phyloP scores from a whole-genome alignment of 495 filamentous ascomycete genomes.

The Xylaria intraflava region DNA sequence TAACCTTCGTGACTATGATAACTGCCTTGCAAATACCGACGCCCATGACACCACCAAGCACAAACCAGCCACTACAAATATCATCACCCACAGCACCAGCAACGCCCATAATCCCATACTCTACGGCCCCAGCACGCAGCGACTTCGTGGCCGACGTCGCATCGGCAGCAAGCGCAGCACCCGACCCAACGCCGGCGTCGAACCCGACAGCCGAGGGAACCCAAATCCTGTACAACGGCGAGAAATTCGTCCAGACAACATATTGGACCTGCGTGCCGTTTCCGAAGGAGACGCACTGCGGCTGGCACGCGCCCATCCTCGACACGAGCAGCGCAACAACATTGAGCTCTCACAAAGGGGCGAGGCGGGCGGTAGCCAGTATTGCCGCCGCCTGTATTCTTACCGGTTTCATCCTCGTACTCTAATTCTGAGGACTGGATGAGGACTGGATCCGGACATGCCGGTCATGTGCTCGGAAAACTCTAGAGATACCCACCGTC shows the following conservation, averaged over 20 bases:
- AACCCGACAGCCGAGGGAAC: neutral
- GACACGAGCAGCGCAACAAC: constrained; percentile 17
- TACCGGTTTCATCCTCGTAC: neutral
- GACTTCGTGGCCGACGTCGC: neutral
- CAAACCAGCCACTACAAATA: neutral
- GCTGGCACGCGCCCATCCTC: constrained; percentile 39
- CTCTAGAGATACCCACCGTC: no score
- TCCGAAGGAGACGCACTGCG: constrained; percentile 31
- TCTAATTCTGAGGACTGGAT: neutral
- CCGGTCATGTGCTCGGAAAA: neutral
- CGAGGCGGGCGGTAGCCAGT: neutral
- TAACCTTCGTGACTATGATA: constrained; percentile 1
- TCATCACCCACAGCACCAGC: neutral
- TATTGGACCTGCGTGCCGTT: constrained; percentile 37
- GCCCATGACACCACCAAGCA: neutral
- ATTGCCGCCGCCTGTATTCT: neutral
- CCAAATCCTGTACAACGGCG: neutral
- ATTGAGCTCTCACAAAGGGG: neutral
- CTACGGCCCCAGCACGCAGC: no score
- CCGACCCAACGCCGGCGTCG: constrained; percentile 15
- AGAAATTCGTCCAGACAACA: constrained; percentile 33
- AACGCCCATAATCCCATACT: neutral
- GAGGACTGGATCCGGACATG: neutral
- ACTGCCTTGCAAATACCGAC: neutral
- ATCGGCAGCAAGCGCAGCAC: constrained; percentile 5